Evolutionary conservation across 2,329 filamentous ascomycete species (phyloP).

Genomic region (Phoma sp.): DNA sequence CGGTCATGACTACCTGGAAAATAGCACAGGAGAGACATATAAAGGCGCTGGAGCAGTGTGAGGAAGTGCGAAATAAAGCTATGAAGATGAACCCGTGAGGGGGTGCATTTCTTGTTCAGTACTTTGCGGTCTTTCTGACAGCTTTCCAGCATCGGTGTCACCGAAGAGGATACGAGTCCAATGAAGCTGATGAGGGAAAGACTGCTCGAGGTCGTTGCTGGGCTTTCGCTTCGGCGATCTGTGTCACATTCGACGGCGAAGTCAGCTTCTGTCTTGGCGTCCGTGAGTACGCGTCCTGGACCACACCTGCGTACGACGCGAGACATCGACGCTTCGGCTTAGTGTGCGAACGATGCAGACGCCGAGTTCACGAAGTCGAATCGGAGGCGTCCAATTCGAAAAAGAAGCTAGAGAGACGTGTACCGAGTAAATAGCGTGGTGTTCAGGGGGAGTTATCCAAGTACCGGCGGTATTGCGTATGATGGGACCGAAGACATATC

Average conservation of each 20-base stretch:
- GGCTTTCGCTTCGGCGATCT: slow-evolving; percentile 5
- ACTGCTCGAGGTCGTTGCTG: slow-evolving; percentile 11
- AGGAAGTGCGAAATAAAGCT: slow-evolving; percentile 39
- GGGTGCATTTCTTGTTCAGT: not conserved
- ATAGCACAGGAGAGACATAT: slow-evolving; percentile 66
- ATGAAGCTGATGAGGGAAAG: slow-evolving; percentile 11
- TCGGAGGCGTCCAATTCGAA: not conserved
- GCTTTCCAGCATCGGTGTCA: not conserved
- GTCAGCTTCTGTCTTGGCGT: not conserved
- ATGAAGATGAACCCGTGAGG: slow-evolving; percentile 34
- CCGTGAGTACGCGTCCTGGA: not conserved
- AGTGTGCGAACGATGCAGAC: slow-evolving; percentile 7
- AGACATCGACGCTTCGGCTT: slow-evolving; percentile 1
- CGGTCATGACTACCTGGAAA: slow-evolving; percentile 66
- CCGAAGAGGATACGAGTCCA: slow-evolving; percentile 5
- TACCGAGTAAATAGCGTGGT: slow-evolving; percentile 4
- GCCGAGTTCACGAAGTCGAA: not conserved
- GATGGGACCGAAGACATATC: not conserved
- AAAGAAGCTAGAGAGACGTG: slow-evolving; percentile 10
- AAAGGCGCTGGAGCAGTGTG: slow-evolving; percentile 54
- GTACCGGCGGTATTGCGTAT: not conserved
- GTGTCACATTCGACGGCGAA: not conserved
- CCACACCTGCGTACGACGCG: not conserved
- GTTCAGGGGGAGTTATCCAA: slow-evolving; percentile 3
- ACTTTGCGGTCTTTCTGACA: slow-evolving; percentile 2